Base-by-base conservation (phyloP, 257 asterid species). In the Solanum arcanum region DNA sequence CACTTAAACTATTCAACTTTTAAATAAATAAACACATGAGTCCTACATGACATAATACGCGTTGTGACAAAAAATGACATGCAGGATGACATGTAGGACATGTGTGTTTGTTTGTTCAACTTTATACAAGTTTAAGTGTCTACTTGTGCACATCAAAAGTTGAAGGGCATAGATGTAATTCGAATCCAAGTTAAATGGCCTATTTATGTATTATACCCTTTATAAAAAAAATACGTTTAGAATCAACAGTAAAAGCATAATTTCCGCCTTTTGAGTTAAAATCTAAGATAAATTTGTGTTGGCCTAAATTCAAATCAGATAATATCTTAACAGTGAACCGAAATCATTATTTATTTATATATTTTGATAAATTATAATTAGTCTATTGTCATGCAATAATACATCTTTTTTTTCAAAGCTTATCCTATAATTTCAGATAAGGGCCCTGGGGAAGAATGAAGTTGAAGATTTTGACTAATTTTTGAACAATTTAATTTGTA, bases 141-240 rank as follows among this genome's bases (percentile, higher is more conserved):
- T 33, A 33, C 35, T 33, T 33, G 0, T 33, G 5, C 35, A 1
- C 35, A 33, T 4, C 35, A 1, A 4, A 33, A 33, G 1, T 33
- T 33, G 1, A 33, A 33, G 1, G 35, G 1, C 1, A 33, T 33
- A 33, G 4, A 33, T 33, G 35, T 33, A 1, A 33, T 33, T 33
- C 5, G 5, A 33, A 33, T 0, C 5, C 35, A 33, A 33, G 35
- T 33, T 33, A 4, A 33, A 33, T 0, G 35, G 1, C 1, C 35
- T 4, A 33, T 33, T 33, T 33, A 33, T 33, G 5, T 33, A 4
- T 33, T 33, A 33, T 33, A 0, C 5, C 5, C 0, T 33, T 33
- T 33, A 33, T 33, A 33, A 33, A 33, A 29, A 25, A 9, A 12
- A 5, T 62, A 1, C 0, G 0, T 25, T 27, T 0, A 12, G 0